Base-by-base conservation (phyloP, 768 basidiomycete species). In the Tulasnella sp. region DNA sequence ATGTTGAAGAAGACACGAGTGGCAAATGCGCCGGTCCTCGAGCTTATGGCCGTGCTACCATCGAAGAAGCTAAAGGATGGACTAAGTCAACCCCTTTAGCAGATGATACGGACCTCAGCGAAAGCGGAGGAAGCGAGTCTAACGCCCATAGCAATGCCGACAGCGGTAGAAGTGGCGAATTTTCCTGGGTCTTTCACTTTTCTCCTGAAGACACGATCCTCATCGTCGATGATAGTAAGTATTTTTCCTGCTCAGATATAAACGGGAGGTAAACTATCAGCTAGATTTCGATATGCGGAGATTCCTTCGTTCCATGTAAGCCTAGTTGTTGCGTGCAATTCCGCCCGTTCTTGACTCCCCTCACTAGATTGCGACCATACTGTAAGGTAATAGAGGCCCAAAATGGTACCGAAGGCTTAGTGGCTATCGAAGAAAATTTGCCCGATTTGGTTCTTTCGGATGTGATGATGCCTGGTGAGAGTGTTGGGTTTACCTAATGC, bases 31-130 rank as follows among this genome's bases (percentile, higher is more conserved):
- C 7, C 36, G 36, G 39, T 76, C 36, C 78, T 82, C 83, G 62
- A 36, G 71, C 80, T 16, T 86, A 86, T 74, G 86, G 84, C 2
- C 80, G 84, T 75, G 85, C 84, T 1, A 84, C 86, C 46, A 83
- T 86, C n/a, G 85, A 86, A 36, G 86, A 87, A 79, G 86, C 85
- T 1, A 83, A 84, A 68, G 84, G 85, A 44, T 87, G 86, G 85
- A 84, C 81, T 34, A 44, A 42, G 82, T 27, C 24, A 3, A 62
- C 12, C 38, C n/a, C 24, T 3, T 6, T 46, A 9, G 68, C 56
- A 27, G 76, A 77, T 27, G 56, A 39, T 27, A 77, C 18, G 12
- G 40, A 46, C 24, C 38, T n/a, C 12, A 79, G 36, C 31, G 75
- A 76, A 78, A 62, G 71, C 62, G 73, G 39, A 18, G 39, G 80